Evolutionary conservation across 2,329 filamentous ascomycete genomes (phyloP).

Genomic region (Tolypocladium nubicola): DNA sequence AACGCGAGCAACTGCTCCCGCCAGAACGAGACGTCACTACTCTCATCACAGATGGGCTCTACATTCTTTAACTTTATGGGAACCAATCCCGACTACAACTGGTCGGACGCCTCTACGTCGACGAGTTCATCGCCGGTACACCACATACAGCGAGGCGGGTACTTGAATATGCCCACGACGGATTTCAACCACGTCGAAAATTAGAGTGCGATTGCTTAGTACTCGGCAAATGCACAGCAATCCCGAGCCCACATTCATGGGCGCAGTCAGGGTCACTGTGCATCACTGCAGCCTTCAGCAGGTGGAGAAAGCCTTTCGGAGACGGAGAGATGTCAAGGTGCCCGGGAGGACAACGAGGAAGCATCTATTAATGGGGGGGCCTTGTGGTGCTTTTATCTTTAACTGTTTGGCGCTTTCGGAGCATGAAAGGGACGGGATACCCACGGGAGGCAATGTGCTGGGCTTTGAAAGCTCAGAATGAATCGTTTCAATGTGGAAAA

Average conservation of each 20-base stretch:
- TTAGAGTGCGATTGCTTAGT: background rate
- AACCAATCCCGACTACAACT: constrained; percentile 38
- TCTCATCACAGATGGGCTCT: constrained; percentile 29
- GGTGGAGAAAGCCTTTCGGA: background rate
- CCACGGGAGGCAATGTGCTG: background rate
- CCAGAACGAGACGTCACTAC: constrained; percentile 35
- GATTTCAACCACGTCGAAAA: constrained; percentile 13
- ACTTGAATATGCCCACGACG: constrained; percentile 21
- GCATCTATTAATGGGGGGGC: background rate
- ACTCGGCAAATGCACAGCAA: background rate
- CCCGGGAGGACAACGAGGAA: background rate
- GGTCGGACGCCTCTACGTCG: constrained; percentile 32
- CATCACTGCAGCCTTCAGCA: background rate
- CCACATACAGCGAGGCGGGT: constrained; percentile 18
- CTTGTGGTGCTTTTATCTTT: constrained; percentile 1
- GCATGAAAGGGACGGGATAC: constrained; percentile 20
- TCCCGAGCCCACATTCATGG: background rate
- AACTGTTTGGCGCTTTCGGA: constrained; percentile 1
- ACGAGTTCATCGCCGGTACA: constrained; percentile 22
- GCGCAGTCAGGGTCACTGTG: background rate
- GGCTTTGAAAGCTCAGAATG: background rate
- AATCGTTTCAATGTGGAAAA: background rate
- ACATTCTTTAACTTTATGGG: constrained; percentile 27
- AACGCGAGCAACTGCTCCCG: constrained; percentile 24
- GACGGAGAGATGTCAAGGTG: background rate